Percentiles rank a stretch among this genome's conserved stretches.
Conservation (phyloP, 2,329 filamentous ascomycete genomes). For the Xylaria sp. region DNA sequence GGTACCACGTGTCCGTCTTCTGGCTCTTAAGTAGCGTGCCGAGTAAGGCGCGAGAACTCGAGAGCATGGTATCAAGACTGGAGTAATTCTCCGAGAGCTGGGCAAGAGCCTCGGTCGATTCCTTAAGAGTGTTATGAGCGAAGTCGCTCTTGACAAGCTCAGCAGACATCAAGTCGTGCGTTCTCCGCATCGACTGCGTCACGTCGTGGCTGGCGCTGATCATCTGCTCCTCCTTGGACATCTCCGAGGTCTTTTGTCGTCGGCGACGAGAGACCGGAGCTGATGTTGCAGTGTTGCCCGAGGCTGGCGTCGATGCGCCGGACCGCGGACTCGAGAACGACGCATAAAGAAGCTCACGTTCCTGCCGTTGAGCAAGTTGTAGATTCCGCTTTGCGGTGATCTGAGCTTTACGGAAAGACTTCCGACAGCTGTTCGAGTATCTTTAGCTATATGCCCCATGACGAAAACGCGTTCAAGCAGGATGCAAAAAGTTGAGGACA, state of each 20-base stretch:
- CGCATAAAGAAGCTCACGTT: slow-evolving; percentile 80
- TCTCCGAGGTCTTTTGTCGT: slow-evolving; percentile 50
- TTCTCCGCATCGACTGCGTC: slow-evolving; percentile 83
- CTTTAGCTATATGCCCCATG: slow-evolving; percentile 15
- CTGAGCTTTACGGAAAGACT: slow-evolving; percentile 83
- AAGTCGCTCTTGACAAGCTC: slow-evolving; percentile 90
- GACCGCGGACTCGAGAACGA: slow-evolving; percentile 63
- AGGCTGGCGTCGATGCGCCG: slow-evolving; percentile 51
- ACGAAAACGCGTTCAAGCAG: not conserved
- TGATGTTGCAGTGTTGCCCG: slow-evolving; percentile 41
- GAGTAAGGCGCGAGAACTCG: slow-evolving; percentile 78
- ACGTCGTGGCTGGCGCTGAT: slow-evolving; percentile 84
- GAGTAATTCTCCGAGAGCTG: slow-evolving; percentile 85
- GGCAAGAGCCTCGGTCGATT: slow-evolving; percentile 84
- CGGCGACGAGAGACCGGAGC: slow-evolving; percentile 50
- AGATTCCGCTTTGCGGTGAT: slow-evolving; percentile 80
- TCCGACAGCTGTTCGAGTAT: slow-evolving; percentile 59
- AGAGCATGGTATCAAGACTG: slow-evolving; percentile 80
- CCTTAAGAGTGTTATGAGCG: slow-evolving; percentile 86
- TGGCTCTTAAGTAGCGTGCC: slow-evolving; percentile 84
- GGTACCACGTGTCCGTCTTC: slow-evolving; percentile 98
- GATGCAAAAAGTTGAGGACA: not conserved
- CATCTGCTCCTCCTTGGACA: slow-evolving; percentile 71
- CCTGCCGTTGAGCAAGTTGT: slow-evolving; percentile 76
- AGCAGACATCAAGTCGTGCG: slow-evolving; percentile 85